Evolutionary conservation across 108 stramenopile species (phyloP).

Genomic region (Cyclotella sp.): DNA sequence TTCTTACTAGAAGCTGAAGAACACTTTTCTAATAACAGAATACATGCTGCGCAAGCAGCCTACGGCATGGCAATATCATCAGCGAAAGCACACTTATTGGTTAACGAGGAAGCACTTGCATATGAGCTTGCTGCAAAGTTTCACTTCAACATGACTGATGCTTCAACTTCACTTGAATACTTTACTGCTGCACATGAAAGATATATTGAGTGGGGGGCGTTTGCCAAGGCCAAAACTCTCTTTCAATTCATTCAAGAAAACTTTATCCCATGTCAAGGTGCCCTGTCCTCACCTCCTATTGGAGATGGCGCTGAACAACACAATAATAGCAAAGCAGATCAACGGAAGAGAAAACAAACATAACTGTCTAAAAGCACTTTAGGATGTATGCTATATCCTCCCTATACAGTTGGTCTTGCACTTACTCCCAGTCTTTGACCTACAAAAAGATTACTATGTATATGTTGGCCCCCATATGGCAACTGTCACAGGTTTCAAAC

Average conservation of each 20-base stretch:
- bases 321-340: too few species aligned
- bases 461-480: too few species aligned
- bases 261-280: too few species aligned
- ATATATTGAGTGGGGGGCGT: not conserved
- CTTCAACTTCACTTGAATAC: not conserved
- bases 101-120: slow-evolving; percentile 10
- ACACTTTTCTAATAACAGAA: slow-evolving; percentile 4
- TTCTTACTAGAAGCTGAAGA: slow-evolving; percentile 27
- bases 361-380: too few species aligned
- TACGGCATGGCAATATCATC: slow-evolving; percentile 26
- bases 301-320: too few species aligned
- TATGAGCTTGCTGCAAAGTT: not conserved
- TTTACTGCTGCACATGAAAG: not conserved
- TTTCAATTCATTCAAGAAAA: not conserved
- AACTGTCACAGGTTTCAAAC: too few species aligned
- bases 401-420: too few species aligned
- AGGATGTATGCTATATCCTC: too few species aligned
- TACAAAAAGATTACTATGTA: too few species aligned
- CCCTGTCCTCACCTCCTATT: too few species aligned
- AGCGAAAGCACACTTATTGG: slow-evolving; percentile 17
- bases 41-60: not conserved
- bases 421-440: too few species aligned
- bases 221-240: not conserved
- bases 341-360: too few species aligned
- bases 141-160: not conserved